Conservation (phyloP, 495 filamentous ascomycete species). For the Lepraria neglecta region DNA sequence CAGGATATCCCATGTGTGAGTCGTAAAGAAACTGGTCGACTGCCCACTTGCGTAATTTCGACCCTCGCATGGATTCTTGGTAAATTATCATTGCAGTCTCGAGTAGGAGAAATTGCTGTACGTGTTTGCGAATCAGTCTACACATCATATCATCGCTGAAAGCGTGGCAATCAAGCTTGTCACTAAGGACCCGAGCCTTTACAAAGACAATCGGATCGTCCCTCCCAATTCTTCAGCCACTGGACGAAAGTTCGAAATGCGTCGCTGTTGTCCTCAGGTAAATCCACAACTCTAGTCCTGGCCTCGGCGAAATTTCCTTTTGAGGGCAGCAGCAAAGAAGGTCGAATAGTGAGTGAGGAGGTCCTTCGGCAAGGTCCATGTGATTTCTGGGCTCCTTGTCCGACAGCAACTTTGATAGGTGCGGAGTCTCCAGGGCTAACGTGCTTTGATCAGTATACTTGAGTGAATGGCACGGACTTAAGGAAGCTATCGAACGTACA, state of each 20-base stretch:
- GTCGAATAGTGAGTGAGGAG: background rate
- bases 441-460: background rate
- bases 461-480: background rate
- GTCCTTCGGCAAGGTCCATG: background rate
- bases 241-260: background rate
- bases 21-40: background rate
- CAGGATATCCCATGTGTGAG: too few species aligned
- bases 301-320: background rate
- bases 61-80: background rate
- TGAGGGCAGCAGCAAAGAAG: background rate
- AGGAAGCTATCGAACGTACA: background rate
- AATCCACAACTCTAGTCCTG: background rate
- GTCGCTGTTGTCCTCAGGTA: background rate
- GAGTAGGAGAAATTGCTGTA: background rate
- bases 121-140: background rate
- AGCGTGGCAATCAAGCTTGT: background rate
- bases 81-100: background rate
- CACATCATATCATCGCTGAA: background rate
- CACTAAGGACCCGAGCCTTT: background rate
- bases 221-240: background rate
- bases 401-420: background rate
- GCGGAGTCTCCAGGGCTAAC: background rate
- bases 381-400: background rate
- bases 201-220: background rate
- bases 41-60: background rate